Base-by-base conservation (phyloP, 192 early-diverging fungal species). In the Coemansia sp. region DNA sequence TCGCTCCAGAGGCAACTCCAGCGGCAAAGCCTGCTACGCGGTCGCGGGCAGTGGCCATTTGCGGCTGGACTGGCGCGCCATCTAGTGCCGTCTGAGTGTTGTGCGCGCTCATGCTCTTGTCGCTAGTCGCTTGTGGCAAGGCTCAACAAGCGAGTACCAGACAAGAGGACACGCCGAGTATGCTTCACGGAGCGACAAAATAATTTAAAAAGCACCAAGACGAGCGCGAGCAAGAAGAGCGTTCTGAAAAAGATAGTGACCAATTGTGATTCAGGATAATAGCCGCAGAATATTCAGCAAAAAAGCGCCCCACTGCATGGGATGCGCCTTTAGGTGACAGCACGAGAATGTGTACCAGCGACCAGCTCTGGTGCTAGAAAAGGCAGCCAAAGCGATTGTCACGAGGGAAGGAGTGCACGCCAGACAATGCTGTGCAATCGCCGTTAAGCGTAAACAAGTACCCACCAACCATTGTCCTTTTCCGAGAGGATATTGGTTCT, bases 1-100 rank as follows among this genome's bases (percentile, higher is more conserved):
- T 93, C 16, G 90, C 84, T 13, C 91, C 91, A 11, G 89, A 91
- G 3, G 86, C 85, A 18, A 90, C 74, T 18, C 91, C 91, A 4
- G 88, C 89, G 13, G 85, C 75, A 68, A 93, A 93, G 3, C 91
- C 91, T 63, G 85, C 73, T 66, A 86, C 28, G 43, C 87, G 82
- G 64, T 86, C 77, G 60, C 71, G 77, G 12, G 73, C 35, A 1
- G 82, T 83, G 11, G 76, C 75, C 74, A 77, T 82, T 23, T 73
- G 67, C 47, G 39, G 41, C 43, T 43, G 36, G 20, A 38, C 18
- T 16, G 68, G 13, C 41, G 62, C 21, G 34, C 59, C 36, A 6
- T 48, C 59, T 37, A 42, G 36, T 7, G 50, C 12, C 23, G 66
- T 25, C 59, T 61, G 66, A 35, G 60, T 48, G 20, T n/a, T 34